Evolutionary conservation across 441 rosid genomes (phyloP), one percentile per base, ranked within the genome.

Genomic region (Erodium trifolium): DNA sequence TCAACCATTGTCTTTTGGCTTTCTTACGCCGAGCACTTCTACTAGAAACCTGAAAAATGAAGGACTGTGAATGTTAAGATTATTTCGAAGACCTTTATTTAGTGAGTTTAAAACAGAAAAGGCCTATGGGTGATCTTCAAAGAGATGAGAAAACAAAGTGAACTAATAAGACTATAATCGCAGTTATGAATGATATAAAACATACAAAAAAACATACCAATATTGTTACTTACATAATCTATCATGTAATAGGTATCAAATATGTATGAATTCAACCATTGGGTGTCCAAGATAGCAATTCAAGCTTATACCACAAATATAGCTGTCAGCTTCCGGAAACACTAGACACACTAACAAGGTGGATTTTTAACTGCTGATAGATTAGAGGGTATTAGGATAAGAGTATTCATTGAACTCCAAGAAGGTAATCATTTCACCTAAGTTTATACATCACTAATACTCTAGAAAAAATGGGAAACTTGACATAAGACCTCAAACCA

Each of bases 11-110:
- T 81, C 96, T 86, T 78, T 84, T 90, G 19, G 87, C 85, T 80
- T 90, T 86, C 76, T 94, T 94, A 66, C 99, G 96, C 0, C 96
- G 86, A 76, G 97, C 88, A 80, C 90, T 94, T 80, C 99, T 88
- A 23, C 99, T 88, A 23, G 91, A 89, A 6, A 75, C 65, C 98
- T 89, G 72, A 74, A 23, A 23, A 62, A 76, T 19, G 35, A 29
- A 57, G 68, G n/a, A 53, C 27, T 23, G 27, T 23, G 27, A 23
- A 23, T 23, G 27, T 23, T 0, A 23, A 23, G 27, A 23, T 23
- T 23, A 23, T n/a, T n/a, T n/a, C n/a, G n/a, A n/a, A n/a, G n/a
- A n/a, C n/a, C n/a, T 53, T 53, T 4, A n/a, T 2, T 14, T 0
- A 53, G 16, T 14, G 9, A 4, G 19, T 53, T 53, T 53, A 47